Base-by-base conservation (phyloP, 495 filamentous ascomycete species). In the Halenospora varia region DNA sequence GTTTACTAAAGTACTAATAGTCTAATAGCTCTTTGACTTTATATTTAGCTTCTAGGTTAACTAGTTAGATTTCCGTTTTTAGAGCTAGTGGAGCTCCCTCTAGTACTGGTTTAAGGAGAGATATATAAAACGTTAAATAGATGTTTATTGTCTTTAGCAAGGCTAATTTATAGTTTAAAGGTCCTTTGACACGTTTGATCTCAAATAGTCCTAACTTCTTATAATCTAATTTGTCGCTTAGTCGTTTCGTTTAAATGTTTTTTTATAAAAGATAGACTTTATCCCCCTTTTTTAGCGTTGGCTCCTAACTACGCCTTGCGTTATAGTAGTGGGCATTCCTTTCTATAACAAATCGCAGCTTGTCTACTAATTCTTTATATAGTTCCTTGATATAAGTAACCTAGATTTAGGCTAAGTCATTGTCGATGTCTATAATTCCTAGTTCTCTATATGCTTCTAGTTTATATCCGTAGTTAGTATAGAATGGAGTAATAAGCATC, bases 211-310 rank as follows among this genome's bases (percentile, higher is more conserved):
- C 55, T 51, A 72, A 10, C 45, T 66, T 55, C 40, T 63, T 65
- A 55, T 68, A 59, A 23, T 72, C 49, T 17, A 73, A 51, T 61
- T 73, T 71, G 18, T 66, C 50, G 24, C 55, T 73, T 60, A 48
- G 48, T 65, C 62, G 25, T 55, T 68, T 69, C 2, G 53, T 70
- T 61, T 68, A 68, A 41, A 73, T 66, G 50, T 71, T 71, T 51
- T 55, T 53, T 26, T 45, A 55, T 51, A 63, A 41, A 13, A 73
- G 64, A 22, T 69, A 70, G 45, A 73, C 63, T 63, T 68, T 65
- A 62, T 65, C 57, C 59, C 59, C 60, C 57, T 55, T 53, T 61
- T 66, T 66, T 39, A 67, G 61, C 45, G 51, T 58, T 35, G 13
- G 29, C 29, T 35, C 29, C 29, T 35, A 13, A 35, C 29, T 35